Conservation (phyloP, 148 eudicot genomes). For the Arbutus unedo region DNA sequence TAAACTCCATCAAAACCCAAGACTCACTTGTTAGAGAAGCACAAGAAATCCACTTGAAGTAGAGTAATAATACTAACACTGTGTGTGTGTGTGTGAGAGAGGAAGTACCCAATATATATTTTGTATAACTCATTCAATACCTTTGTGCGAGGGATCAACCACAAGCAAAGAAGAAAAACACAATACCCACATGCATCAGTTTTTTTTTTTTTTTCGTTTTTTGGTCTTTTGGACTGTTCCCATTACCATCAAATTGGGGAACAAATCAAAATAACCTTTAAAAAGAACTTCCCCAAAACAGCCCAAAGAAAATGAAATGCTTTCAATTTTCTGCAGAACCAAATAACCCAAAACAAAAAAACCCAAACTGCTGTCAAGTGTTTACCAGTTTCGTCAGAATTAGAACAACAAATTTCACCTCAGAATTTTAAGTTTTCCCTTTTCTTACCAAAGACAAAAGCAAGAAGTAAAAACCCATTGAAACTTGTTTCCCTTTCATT, state of each 20-base stretch:
- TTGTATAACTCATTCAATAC: not conserved
- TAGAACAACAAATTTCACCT: conserved; percentile 13
- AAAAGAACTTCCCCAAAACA: conserved; percentile 23
- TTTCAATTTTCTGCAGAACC: conserved; percentile 18
- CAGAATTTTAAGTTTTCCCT: conserved; percentile 14
- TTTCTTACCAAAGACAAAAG: conserved; percentile 22
- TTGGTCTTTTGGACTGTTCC: not conserved
- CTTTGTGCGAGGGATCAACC: conserved; percentile 9
- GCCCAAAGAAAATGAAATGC: conserved; percentile 21
- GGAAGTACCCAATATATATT: not conserved
- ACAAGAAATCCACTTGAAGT: conserved; percentile 24
- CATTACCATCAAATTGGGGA: conserved; percentile 9
- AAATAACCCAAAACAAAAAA: conserved; percentile 19
- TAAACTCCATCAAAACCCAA: conserved; percentile 44
- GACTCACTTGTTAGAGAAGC: conserved; percentile 27
- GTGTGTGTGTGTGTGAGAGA: not conserved
- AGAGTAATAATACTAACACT: not conserved
- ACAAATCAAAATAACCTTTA: not conserved
- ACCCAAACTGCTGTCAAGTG: conserved; percentile 14
- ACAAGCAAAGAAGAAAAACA: not conserved
- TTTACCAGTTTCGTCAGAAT: conserved; percentile 27
- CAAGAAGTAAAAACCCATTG: conserved; percentile 14
- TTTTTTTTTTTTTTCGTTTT: not conserved
- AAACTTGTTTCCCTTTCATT: conserved; percentile 7
- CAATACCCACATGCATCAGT: conserved; percentile 2